Conservation (phyloP, 2,329 filamentous ascomycete genomes). For the Fusarium poae region DNA sequence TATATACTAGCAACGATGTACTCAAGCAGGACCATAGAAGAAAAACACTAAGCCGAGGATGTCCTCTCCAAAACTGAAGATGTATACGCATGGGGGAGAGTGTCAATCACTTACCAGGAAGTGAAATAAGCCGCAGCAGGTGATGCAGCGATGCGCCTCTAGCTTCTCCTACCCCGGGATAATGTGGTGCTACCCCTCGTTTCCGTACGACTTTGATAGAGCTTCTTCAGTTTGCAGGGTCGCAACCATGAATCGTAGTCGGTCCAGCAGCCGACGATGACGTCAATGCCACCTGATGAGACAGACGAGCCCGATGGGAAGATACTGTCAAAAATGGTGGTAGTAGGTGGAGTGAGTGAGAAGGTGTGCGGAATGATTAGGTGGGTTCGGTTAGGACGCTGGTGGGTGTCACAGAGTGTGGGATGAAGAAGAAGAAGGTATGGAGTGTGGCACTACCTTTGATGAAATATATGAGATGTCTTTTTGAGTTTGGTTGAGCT, state of each 20-base stretch:
- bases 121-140: conserved; percentile 37
- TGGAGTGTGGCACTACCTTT: conserved; percentile 42
- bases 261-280: conserved; percentile 36
- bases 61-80: conserved; percentile 27
- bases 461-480: conserved; percentile 2
- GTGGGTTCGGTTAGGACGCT: conserved; percentile 22
- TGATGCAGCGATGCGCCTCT: conserved; percentile 34
- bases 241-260: conserved; percentile 21
- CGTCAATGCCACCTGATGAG: conserved; percentile 50
- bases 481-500: conserved; percentile 4
- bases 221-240: conserved; percentile 23
- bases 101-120: conserved; percentile 39
- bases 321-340: conserved; percentile 22
- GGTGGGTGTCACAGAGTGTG: conserved; percentile 32
- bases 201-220: conserved; percentile 25
- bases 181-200: conserved; percentile 29
- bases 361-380: conserved; percentile 25
- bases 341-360: conserved; percentile 15
- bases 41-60: conserved; percentile 12
- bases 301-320: conserved; percentile 27
- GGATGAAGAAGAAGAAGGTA: conserved; percentile 23
- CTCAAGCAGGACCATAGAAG: conserved; percentile 9
- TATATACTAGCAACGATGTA: conserved; percentile 14
- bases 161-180: conserved; percentile 27
- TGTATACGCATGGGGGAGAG: conserved; percentile 20